Evolutionary conservation across 352 stramenopile genomes (phyloP), one percentile per base, ranked within the genome.

Genomic region (Pythium chondricola): DNA sequence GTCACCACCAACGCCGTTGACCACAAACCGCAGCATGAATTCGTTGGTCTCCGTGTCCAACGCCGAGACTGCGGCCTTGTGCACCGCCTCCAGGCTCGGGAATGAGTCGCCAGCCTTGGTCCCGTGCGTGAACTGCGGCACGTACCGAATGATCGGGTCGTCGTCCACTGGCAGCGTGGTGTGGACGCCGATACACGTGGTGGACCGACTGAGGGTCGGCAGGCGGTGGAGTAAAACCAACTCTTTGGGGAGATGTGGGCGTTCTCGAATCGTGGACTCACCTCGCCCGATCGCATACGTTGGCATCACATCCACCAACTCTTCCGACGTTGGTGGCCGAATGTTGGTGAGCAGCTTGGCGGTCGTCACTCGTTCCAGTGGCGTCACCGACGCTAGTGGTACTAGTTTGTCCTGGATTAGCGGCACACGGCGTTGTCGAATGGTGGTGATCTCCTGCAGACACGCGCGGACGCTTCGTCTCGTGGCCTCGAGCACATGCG

Each of bases 121-220:
- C 14, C 52, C 39, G 9, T 58, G 64, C 21, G 38, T 70, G 40
- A 87, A 85, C 24, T 72, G 70, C 36, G 76, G 76, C 30, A 85
- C 74, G 46, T 83, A 85, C 20, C 80, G 80, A 54, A 91, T 85
- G 63, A 91, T 88, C 31, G 80, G 80, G 43, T 91, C 80, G 50
- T 91, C 80, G 22, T 87, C 68, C 14, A 88, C 69, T 14, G 65
- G 68, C 27, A 83, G 58, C n/a, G 70, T 69, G 26, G 61, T 69
- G 21, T 60, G 40, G 7, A 69, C 65, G 16, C 76, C 58, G 25
- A 88, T 73, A 32, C 70, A 91, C 16, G 80, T 85, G 13, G 79
- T 90, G 10, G 73, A 85, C 37, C 76, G 74, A 39, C 68, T 82
- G 6, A 82, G 52, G 2, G 48, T 30, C 1, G 67, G 43, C 21